Percentiles rank a stretch among this genome's conserved stretches.
Conservation (phyloP, 306 rosid species). For the Vigna radiata region DNA sequence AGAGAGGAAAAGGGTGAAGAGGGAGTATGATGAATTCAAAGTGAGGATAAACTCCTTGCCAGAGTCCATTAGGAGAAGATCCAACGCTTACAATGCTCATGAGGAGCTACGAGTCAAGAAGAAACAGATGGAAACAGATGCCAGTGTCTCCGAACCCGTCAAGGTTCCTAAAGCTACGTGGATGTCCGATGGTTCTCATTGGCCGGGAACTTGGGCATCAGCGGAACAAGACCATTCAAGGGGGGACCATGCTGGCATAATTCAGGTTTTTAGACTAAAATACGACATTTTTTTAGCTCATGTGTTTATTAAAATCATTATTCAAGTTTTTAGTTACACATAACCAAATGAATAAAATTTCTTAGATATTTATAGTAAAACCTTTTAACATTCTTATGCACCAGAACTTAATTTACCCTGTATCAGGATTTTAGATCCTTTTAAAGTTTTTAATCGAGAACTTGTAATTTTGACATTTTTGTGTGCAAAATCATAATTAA, state of each 20-base stretch:
- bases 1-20: slow-evolving; percentile 84
- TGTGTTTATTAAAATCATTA: not conserved
- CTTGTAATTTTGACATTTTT: not conserved
- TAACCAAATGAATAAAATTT: not conserved
- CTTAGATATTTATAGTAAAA: not conserved
- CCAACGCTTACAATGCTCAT: slow-evolving; percentile 88
- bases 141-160: slow-evolving; percentile 55
- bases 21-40: slow-evolving; percentile 88
- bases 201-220: slow-evolving; percentile 93
- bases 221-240: slow-evolving; percentile 76
- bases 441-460: too few relatives aligned
- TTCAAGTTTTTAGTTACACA: not conserved
- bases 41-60: slow-evolving; percentile 83
- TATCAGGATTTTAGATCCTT: too few relatives aligned
- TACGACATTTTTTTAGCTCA: not conserved
- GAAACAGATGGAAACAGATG: slow-evolving; percentile 76
- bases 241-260: slow-evolving; percentile 88
- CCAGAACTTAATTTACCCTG: too few relatives aligned
- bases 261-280: slow-evolving; percentile 51
- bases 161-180: slow-evolving; percentile 78
- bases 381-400: too few relatives aligned
- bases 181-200: slow-evolving; percentile 95
- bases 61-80: slow-evolving; percentile 82
- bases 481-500: not conserved
- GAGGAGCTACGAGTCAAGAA: slow-evolving; percentile 81